Evolutionary conservation across 352 stramenopile genomes (phyloP), one percentile per base, ranked within the genome.

Genomic region (Peronospora destructor): DNA sequence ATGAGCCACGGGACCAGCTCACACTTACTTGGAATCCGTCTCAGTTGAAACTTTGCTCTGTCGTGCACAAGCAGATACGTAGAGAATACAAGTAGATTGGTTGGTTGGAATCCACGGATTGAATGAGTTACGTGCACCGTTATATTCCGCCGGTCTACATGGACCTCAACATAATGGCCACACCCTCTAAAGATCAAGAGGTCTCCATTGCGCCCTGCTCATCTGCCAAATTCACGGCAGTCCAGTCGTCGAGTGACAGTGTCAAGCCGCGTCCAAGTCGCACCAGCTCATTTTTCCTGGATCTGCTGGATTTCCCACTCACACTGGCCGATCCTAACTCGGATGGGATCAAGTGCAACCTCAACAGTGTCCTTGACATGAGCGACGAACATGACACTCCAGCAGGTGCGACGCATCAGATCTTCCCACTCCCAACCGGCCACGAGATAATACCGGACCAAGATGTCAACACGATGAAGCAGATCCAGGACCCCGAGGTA

Each of bases 111-210:
- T 17, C 38, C 10, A 19, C 25, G 39, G 34, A 14, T 36, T 44
- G 45, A 62, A 72, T 72, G 63, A 68, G 52, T 36, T 68, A 58
- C 23, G 49, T 59, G 26, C 65, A 71, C 25, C 65, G 65, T 25
- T 74, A 56, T 47, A 64, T 74, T 36, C 47, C 61, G 4, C 65
- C 65, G 40, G 68, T 74, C 28, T 68, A 64, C 51, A 57, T 74
- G 58, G 57, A 74, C 50, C 47, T 74, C 38, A 64, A 69, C 53
- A 60, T 71, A 45, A 55, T 57, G 16, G 23, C 45, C 10, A 62
- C 64, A 23, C 57, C 59, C 21, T 45, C 42, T 17, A 70, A 66
- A 51, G 33, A 49, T 37, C 61, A 61, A 32, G 46, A 61, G 19
- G 36, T 16, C 23, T 30, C 58, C 21, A 34, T 34, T 23, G 26